Evolutionary conservation across 768 basidiomycete genomes (phyloP).

Genomic region (Guyanaporus albipodus): DNA sequence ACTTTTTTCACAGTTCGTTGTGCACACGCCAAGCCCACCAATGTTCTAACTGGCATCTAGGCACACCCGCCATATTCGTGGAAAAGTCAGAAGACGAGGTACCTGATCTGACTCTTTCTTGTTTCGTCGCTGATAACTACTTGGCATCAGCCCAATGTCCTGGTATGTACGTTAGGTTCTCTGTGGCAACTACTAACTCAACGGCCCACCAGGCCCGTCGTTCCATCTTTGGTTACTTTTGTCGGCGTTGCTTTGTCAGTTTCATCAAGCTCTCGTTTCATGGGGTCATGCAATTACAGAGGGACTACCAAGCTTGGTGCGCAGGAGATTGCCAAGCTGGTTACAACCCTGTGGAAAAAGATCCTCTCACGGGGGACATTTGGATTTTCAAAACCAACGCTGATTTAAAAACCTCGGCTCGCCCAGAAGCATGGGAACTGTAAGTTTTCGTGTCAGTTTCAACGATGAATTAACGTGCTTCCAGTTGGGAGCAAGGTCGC

Average conservation of each 20-base stretch:
- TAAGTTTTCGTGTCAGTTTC: conserved; percentile 31
- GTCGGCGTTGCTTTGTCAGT: conserved; percentile 69
- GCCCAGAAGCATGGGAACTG: conserved; percentile 56
- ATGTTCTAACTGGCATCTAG: conserved; percentile 31
- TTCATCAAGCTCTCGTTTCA: conserved; percentile 75
- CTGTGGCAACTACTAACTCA: conserved; percentile 4
- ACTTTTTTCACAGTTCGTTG: conserved; percentile 47
- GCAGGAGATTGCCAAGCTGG: conserved; percentile 44
- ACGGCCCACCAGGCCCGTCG: conserved; percentile 51
- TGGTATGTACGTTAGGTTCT: conserved; percentile 17
- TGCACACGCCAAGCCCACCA: neutral
- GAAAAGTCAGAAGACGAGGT: conserved; percentile 59
- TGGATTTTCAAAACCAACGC: conserved; percentile 56
- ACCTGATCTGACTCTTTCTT: conserved; percentile 3
- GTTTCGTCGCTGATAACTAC: conserved; percentile 7
- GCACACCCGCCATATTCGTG: conserved; percentile 53
- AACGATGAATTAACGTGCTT: neutral
- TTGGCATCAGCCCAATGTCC: conserved; percentile 22
- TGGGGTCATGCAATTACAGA: conserved; percentile 62
- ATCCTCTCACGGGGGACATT: conserved; percentile 47
- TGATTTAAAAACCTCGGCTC: conserved; percentile 66
- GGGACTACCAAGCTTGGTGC: conserved; percentile 66
- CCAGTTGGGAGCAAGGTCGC: conserved; percentile 66
- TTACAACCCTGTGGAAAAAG: conserved; percentile 49
- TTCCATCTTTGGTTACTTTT: conserved; percentile 79